Evolutionary conservation across 441 rosid species (phyloP).

Genomic region (Mallotus repandus): DNA sequence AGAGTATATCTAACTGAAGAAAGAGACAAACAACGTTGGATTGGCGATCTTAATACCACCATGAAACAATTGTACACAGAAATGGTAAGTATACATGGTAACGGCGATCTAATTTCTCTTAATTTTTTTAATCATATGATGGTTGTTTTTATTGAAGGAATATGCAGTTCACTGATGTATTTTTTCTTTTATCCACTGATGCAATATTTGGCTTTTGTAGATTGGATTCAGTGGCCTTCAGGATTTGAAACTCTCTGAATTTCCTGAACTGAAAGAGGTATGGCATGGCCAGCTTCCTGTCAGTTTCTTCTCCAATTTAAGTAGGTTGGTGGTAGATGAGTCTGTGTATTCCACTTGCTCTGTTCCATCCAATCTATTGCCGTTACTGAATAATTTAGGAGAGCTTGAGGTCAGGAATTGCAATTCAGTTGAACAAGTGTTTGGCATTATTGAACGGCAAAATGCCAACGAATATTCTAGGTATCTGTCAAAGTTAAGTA

Average conservation of each 20-base stretch:
- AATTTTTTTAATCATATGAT: not conserved
- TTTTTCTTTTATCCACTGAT: too few species aligned
- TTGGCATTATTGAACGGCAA: too few species aligned
- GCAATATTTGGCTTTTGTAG: not conserved
- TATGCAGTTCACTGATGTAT: too few species aligned
- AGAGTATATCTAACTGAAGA: not conserved
- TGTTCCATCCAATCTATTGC: slow-evolving; percentile 1
- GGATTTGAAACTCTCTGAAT: slow-evolving; percentile 13
- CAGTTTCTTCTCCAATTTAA: not conserved
- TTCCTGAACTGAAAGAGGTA: slow-evolving; percentile 6
- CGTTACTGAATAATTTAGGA: not conserved
- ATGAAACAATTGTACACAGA: not conserved
- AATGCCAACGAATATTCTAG: too few species aligned
- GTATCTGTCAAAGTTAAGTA: slow-evolving; percentile 6
- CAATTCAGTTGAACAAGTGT: not conserved
- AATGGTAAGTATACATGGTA: not conserved
- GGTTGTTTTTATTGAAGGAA: not conserved
- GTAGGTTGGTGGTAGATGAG: slow-evolving; percentile 11
- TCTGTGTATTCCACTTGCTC: not conserved
- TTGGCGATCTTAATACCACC: slow-evolving; percentile 7
- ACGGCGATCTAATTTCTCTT: not conserved
- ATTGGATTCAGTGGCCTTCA: slow-evolving; percentile 1
- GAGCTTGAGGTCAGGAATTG: slow-evolving; percentile 16
- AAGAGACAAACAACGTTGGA: not conserved
- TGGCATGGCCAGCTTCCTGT: slow-evolving; percentile 14